These are phyloP conservation scores for Anastatica hierochuntica DNA, from an alignment of 345 rosid genomes.

Conservation along the genomic window DNA sequence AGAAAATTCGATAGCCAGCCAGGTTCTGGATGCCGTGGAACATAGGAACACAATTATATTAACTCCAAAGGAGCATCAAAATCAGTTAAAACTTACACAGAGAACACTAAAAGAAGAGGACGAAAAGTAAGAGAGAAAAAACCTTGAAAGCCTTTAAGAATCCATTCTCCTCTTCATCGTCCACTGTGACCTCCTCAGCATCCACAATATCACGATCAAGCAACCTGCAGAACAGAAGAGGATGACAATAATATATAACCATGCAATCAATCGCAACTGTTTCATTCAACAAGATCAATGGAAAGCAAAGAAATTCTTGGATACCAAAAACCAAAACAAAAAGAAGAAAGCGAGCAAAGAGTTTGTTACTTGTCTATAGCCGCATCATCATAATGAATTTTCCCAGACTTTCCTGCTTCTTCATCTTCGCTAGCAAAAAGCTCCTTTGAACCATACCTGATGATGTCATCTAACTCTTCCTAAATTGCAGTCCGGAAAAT, in stretches of 20 bases:
- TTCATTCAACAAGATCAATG: not conserved
- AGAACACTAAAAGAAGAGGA: not conserved
- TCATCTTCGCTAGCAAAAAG: conserved; percentile 94
- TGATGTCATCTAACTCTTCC: conserved; percentile 98
- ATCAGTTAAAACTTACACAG: not conserved
- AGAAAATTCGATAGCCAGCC: not conserved
- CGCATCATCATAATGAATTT: conserved; percentile 90
- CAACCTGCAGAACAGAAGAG: conserved; percentile 38
- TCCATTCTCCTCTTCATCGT: conserved; percentile 93
- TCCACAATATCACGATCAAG: conserved; percentile 87
- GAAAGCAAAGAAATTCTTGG: not conserved
- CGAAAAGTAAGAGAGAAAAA: not conserved
- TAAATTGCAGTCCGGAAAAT: conserved; percentile 23
- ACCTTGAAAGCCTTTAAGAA: conserved; percentile 99
- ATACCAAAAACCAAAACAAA: not conserved
- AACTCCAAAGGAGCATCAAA: not conserved
- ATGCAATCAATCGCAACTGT: not conserved
- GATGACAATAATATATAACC: not conserved
- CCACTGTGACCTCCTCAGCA: conserved; percentile 71
- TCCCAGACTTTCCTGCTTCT: conserved; percentile 90
- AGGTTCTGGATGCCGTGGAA: not conserved
- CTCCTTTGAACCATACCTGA: conserved; percentile 97
- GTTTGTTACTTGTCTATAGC: conserved; percentile 76
- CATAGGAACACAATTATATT: not conserved
- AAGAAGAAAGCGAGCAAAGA: conserved; percentile 5